Evolutionary conservation across 345 rosid genomes (phyloP).

Genomic region (Acer negundo): DNA sequence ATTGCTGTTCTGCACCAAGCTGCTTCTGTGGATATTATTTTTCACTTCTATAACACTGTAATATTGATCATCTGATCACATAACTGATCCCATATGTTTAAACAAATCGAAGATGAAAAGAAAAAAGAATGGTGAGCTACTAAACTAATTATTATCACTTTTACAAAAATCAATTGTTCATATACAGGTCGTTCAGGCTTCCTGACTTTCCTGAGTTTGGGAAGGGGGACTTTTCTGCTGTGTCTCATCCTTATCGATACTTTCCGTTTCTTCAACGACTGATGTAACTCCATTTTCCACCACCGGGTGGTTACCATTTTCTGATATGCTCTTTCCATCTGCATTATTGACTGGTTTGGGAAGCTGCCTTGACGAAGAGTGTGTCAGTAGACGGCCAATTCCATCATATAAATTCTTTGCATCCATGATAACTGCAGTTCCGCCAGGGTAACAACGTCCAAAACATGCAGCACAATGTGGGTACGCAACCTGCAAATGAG

Average conservation of each 20-base stretch:
- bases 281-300: slow-evolving; percentile 56
- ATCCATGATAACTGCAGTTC: slow-evolving; percentile 68
- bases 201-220: slow-evolving; percentile 32
- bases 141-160: neutral
- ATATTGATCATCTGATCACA: slow-evolving; percentile 1
- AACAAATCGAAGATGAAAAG: neutral
- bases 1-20: neutral
- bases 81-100: neutral
- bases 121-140: slow-evolving; percentile 22
- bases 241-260: slow-evolving; percentile 25
- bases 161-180: slow-evolving; percentile 3
- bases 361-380: slow-evolving; percentile 54
- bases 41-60: slow-evolving; percentile 5
- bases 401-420: slow-evolving; percentile 72
- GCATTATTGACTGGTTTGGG: slow-evolving; percentile 42
- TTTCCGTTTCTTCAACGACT: slow-evolving; percentile 33
- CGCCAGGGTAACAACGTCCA: slow-evolving; percentile 93
- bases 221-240: slow-evolving; percentile 25
- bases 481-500: slow-evolving; percentile 65
- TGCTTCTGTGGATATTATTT: neutral
- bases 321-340: slow-evolving; percentile 42
- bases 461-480: slow-evolving; percentile 88
- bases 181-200: slow-evolving; percentile 11
- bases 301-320: slow-evolving; percentile 38
- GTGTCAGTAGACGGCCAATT: slow-evolving; percentile 50